Conservation (phyloP, 768 basidiomycete species). For the Chiua virens region DNA sequence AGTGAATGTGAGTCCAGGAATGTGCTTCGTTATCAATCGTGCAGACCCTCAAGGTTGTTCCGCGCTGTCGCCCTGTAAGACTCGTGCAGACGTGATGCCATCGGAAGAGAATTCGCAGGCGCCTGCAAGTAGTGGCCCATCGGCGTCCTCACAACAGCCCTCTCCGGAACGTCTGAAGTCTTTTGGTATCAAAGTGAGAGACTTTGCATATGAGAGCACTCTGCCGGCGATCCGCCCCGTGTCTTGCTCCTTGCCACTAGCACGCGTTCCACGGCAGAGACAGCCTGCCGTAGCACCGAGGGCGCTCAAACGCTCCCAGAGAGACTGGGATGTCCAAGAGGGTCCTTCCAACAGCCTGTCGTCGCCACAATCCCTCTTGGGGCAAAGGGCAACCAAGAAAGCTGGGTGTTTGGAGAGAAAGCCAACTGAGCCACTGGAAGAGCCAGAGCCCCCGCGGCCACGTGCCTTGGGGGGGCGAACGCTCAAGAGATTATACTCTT, state of each 20-base stretch:
- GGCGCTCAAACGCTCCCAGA: conserved; percentile 39
- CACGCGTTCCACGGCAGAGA: conserved; percentile 45
- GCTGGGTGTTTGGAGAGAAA: conserved; percentile 30
- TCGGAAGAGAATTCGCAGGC: conserved; percentile 21
- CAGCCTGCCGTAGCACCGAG: conserved; percentile 38
- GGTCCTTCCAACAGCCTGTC: conserved; percentile 5
- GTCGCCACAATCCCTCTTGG: conserved; percentile 7
- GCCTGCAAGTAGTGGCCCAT: conserved; percentile 1
- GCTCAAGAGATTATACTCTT: conserved; percentile 14
- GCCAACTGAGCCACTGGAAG: conserved; percentile 36
- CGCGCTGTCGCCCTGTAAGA: conserved; percentile 25
- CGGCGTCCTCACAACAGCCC: conserved; percentile 35
- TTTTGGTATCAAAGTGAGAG: conserved; percentile 45
- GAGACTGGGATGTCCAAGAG: conserved; percentile 32
- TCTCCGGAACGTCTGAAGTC: conserved; percentile 27
- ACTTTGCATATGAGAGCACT: conserved; percentile 70
- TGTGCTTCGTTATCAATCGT: conserved; percentile 27
- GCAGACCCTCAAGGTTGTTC: conserved; percentile 34
- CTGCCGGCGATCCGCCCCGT: conserved; percentile 60
- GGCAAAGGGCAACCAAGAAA: conserved; percentile 18
- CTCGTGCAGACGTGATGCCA: conserved; percentile 6
- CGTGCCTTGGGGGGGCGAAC: conserved; percentile 21
- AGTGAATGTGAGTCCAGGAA: conserved; percentile 38
- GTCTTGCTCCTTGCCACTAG: conserved; percentile 18
- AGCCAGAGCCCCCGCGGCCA: conserved; percentile 12